Conservation (phyloP, 192 early-diverging fungal species). For the Coemansia reversa region DNA sequence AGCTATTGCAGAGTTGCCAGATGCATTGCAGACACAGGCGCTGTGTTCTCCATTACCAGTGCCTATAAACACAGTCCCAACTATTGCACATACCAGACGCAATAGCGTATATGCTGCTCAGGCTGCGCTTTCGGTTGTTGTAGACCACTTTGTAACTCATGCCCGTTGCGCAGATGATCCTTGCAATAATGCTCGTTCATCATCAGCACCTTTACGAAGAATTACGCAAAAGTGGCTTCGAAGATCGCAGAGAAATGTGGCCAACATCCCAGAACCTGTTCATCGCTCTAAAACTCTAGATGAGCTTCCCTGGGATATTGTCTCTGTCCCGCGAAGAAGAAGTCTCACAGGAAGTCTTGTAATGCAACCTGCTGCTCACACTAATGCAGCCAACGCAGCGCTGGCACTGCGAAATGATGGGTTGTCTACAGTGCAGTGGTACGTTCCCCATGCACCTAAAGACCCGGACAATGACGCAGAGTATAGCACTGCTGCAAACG, state of each 20-base stretch:
- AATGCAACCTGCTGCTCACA: constrained; percentile 6
- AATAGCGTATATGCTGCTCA: neutral
- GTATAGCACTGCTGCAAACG: neutral
- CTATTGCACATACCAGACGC: neutral
- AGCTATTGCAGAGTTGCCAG: neutral
- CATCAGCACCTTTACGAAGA: constrained; percentile 3
- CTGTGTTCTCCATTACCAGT: neutral
- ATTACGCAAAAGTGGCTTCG: constrained; percentile 13
- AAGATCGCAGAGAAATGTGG: constrained; percentile 5
- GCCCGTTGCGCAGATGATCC: neutral
- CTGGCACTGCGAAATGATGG: constrained; percentile 43
- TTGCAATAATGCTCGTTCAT: neutral
- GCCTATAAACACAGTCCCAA: neutral
- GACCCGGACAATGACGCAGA: constrained; percentile 2
- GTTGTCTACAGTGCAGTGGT: constrained; percentile 38
- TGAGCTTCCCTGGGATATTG: constrained; percentile 36
- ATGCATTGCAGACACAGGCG: neutral
- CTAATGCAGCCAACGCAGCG: constrained; percentile 16
- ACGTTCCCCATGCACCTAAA: constrained; percentile 19
- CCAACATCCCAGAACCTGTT: constrained; percentile 3
- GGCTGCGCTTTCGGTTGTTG: constrained; percentile 2
- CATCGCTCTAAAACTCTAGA: constrained; percentile 25
- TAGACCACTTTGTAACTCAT: constrained; percentile 13
- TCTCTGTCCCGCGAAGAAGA: constrained; percentile 21
- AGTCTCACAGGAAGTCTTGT: constrained; percentile 13